Base-by-base conservation (phyloP, 2,329 filamentous ascomycete species). In the Delphinella strobiligena region DNA sequence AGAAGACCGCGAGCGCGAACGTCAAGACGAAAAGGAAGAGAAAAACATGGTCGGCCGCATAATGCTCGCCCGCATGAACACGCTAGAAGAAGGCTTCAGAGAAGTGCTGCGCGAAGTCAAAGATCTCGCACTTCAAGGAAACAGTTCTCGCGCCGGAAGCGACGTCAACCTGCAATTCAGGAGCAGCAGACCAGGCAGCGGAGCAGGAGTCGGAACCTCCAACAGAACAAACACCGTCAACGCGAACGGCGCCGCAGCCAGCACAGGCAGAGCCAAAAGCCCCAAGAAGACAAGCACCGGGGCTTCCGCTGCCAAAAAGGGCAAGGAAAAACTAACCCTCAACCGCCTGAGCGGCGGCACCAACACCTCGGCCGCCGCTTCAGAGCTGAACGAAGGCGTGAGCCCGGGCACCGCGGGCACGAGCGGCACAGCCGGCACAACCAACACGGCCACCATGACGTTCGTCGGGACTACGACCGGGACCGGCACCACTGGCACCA, bases 61-160 rank as follows among this genome's bases (percentile, higher is more conserved):
- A 34, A 82, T 95, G 61, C 67, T 95, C 34, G 85, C 86, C 7
- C 71, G 86, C 24, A 95, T 95, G 86, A 91, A 91, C 58, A 89
- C 82, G 5, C 69, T 96, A 2, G 88, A 96, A 57, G 86, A 93
- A 60, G 82, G 87, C 11, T 89, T 96, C 58, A 74, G 82, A 2
- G 85, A 94, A 44, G 80, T 61, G 8, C 40, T 60, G 19, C 55
- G 50, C 38, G 57, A 58, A 45, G 56, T 61, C 31, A 58, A 55
- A 36, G 54, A 54, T 36, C 24, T 48, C 44, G 18, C 46, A 48
- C 32, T 45, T 44, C n/a, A 42, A 44, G 19, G 36, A 14, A 17
- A 45, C 41, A 36, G 22, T 11, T 54, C 53, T 24, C 42, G 54
- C 19, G 41, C 52, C 16, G 51, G 53, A 14, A 56, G 53, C 24